Evolutionary conservation across 2,329 filamentous ascomycete genomes (phyloP), one percentile per base, ranked within the genome.

Genomic region (Colletotrichum sp.): DNA sequence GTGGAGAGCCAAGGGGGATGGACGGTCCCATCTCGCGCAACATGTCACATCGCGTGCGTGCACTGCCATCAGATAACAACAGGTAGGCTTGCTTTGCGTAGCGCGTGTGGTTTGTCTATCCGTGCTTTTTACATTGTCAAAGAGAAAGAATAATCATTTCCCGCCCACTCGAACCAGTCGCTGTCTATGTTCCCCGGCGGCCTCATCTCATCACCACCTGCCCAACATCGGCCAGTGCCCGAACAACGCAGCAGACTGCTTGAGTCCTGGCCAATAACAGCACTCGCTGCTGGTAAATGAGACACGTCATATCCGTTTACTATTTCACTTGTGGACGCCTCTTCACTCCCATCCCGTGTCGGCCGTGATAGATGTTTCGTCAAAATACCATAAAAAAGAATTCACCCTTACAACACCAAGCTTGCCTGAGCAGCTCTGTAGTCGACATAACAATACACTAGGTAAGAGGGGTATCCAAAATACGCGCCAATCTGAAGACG

Each of bases 381-480:
- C 34, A 30, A 56, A 55, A 64, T 30, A 13, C n/a, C 18, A n/a
- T 34, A 8, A 28, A 25, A 30, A 71, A 36, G 10, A 66, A 7
- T 6, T 34, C 13, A 13, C 36, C n/a, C 62, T 13, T n/a, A 22
- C 39, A 56, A 18, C 39, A 27, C 52, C 27, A n/a, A 60, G 16
- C 25, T 15, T 36, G 22, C 18, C 34, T 36, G 36, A 5, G 56
- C 36, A 55, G 30, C 64, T 58, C n/a, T 32, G 71, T 12, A n/a
- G 18, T 27, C 6, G 18, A 43, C 30, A 18, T 27, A 39, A 30
- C 70, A 65, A 28, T 60, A 30, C 60, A 75, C 30, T 71, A 66
- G 39, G 22, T 48, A 70, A 52, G 62, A 62, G 32, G 60, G 74
- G 74, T 76, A 76, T 76, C 71, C 48, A 56, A 66, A 65, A 66